Evolutionary conservation across 495 filamentous ascomycete species (phyloP).

Genomic region (Jackrogersella multiformis): DNA sequence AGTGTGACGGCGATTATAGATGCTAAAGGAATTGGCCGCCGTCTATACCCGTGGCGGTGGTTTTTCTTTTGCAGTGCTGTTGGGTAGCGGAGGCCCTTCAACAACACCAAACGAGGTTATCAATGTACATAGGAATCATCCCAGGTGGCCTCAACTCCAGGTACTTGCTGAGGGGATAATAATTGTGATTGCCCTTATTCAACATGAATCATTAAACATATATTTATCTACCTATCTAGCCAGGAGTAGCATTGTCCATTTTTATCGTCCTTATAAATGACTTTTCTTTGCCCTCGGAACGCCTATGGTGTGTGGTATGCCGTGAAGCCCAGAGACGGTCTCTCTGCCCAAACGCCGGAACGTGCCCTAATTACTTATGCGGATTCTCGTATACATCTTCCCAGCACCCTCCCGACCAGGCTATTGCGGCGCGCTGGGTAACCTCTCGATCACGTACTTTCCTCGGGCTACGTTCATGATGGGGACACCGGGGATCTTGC

Average conservation of each 20-base stretch:
- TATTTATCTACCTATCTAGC: neutral
- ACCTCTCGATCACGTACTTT: slow-evolving; percentile 91
- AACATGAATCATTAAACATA: slow-evolving; percentile 23
- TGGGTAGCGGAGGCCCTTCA: slow-evolving; percentile 33
- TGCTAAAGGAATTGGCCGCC: slow-evolving; percentile 4
- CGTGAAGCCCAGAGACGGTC: neutral
- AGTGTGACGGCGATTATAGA: slow-evolving; percentile 21
- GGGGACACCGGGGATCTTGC: slow-evolving; percentile 79
- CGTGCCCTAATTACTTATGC: neutral
- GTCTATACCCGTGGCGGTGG: slow-evolving; percentile 26
- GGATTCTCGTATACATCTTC: neutral
- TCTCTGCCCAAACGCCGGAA: slow-evolving; percentile 27
- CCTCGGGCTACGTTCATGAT: slow-evolving; percentile 74
- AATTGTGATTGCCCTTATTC: slow-evolving; percentile 39
- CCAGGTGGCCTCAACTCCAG: slow-evolving; percentile 25
- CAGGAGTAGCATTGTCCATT: too few species aligned
- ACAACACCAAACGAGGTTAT: slow-evolving; percentile 23
- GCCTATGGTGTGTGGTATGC: slow-evolving; percentile 24
- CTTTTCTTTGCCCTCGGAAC: slow-evolving; percentile 14
- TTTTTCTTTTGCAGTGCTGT: slow-evolving; percentile 12
- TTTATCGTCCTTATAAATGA: neutral
- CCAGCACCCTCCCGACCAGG: too few species aligned
- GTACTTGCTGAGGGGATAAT: slow-evolving; percentile 19
- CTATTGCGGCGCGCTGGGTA: slow-evolving; percentile 76
- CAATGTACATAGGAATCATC: slow-evolving; percentile 32